Evolutionary conservation across 202 grass and related monocot genomes (phyloP).

Genomic region (Schoenoplectus triqueter): DNA sequence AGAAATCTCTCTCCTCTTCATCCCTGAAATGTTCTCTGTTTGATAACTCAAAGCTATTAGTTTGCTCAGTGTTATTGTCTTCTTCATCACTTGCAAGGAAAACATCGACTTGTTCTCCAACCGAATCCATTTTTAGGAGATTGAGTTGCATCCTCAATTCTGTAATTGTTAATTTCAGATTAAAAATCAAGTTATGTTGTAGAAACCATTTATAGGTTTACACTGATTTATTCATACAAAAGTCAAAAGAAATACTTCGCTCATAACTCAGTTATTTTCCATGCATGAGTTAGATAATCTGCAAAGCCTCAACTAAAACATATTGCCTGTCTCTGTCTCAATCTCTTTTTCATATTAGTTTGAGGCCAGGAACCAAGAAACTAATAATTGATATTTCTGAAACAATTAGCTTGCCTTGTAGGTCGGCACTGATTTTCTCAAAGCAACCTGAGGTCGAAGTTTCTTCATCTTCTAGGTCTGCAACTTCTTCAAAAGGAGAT

Average conservation of each 20-base stretch:
- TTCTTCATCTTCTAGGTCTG: slow-evolving; percentile 52
- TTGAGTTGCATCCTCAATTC: slow-evolving; percentile 90
- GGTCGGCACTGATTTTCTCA: slow-evolving; percentile 90
- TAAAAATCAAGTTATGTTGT: slow-evolving; percentile 23
- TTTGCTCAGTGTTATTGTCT: slow-evolving; percentile 38
- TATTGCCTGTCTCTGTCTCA: too few species aligned
- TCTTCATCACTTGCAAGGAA: slow-evolving; percentile 60
- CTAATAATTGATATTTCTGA: not conserved
- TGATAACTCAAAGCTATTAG: slow-evolving; percentile 47
- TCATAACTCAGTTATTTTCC: too few species aligned
- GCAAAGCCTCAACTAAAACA: too few species aligned
- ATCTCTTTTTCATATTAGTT: too few species aligned
- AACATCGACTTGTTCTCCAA: slow-evolving; percentile 47
- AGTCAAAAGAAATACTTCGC: not conserved
- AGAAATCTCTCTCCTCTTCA: slow-evolving; percentile 88
- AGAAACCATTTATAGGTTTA: too few species aligned
- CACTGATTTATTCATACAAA: not conserved
- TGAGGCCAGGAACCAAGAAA: not conserved
- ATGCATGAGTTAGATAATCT: too few species aligned
- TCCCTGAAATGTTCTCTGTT: slow-evolving; percentile 53
- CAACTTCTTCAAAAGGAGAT: slow-evolving; percentile 53
- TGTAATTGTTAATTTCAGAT: slow-evolving; percentile 55
- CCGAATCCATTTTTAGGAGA: slow-evolving; percentile 83
- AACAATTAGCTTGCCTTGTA: slow-evolving; percentile 71
- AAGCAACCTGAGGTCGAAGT: slow-evolving; percentile 78